Base-by-base conservation (phyloP, 2,329 filamentous ascomycete species). In the Dendryphion nanum region DNA sequence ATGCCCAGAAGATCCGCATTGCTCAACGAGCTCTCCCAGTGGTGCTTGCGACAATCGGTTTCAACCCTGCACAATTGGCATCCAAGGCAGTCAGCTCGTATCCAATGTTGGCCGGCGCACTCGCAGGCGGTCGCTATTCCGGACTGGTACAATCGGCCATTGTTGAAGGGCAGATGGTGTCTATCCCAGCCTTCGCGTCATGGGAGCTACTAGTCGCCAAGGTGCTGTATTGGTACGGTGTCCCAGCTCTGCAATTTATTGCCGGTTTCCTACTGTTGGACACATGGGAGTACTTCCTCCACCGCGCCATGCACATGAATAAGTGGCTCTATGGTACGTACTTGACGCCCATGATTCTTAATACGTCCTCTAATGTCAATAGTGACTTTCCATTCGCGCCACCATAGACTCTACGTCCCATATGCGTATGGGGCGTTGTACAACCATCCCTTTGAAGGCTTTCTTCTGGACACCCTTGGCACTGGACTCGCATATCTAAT, bases 271-370 rank as follows among this genome's bases (percentile, higher is more conserved):
- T 80, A 48, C 74, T 94, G 49, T 79, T 97, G 52, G 93, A 98
- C 69, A 93, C 89, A 30, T 98, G 93, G 93, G 91, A 98, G 65
- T 98, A 98, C 71, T 95, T 96, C 70, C 77, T 91, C 56, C 93
- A 98, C 69, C 88, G 93, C 26, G 79, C 85, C 41, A 98, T 98
- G 93, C 93, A 98, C 70, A 77, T 93, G 73, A 96, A 97, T 73
- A 90, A 87, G 67, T 97, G 88, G 86, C 78, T 98, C 53, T 97
- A 97, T 75, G 85, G 88, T 93, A 75, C 68, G 86, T 78, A 41
- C 26, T 14, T 34, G 17, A 32, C 6, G 2, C 28, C 36, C 26
- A 4, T 20, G 10, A 24, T 30, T 10, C 17, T 14, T 20, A 31
- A 31, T 30, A n/a, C n/a, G 30, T 14, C 8, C 3, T 38, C 44